Evolutionary conservation across 1,284 basidiomycete species (phyloP).

Genomic region (Peniophora sp.): DNA sequence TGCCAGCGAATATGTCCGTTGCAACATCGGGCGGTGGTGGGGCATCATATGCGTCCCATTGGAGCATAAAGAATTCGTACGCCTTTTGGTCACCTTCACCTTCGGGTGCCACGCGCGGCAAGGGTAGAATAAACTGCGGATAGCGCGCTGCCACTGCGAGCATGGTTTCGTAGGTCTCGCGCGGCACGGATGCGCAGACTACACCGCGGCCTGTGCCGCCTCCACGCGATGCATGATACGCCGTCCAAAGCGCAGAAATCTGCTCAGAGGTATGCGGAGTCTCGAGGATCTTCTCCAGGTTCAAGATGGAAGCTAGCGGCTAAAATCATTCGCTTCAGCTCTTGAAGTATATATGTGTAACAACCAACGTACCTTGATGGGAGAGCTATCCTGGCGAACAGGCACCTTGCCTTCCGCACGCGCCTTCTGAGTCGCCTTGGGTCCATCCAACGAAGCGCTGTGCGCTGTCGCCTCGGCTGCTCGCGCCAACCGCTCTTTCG

Average conservation of each 20-base stretch:
- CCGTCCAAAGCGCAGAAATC: slow-evolving; percentile 80
- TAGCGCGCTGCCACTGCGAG: slow-evolving; percentile 51
- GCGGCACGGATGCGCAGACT: slow-evolving; percentile 74
- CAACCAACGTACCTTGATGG: slow-evolving; percentile 46
- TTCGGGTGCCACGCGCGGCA: slow-evolving; percentile 41
- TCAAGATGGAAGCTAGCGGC: slow-evolving; percentile 78
- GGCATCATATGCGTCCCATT: slow-evolving; percentile 75
- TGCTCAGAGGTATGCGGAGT: slow-evolving; percentile 67
- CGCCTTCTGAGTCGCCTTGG: slow-evolving; percentile 10
- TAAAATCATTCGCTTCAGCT: slow-evolving; percentile 22
- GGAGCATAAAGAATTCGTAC: slow-evolving; percentile 84
- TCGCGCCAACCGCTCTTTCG: slow-evolving; percentile 13
- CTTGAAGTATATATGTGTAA: not conserved
- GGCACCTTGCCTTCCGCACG: slow-evolving; percentile 5
- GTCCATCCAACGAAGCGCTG: slow-evolving; percentile 9
- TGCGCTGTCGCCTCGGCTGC: slow-evolving; percentile 17
- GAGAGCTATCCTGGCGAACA: slow-evolving; percentile 57
- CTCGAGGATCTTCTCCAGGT: slow-evolving; percentile 62
- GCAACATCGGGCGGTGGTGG: slow-evolving; percentile 41
- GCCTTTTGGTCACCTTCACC: slow-evolving; percentile 32
- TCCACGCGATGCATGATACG: slow-evolving; percentile 76
- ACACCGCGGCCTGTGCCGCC: slow-evolving; percentile 74
- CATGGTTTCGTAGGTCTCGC: slow-evolving; percentile 72
- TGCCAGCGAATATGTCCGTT: slow-evolving; percentile 14
- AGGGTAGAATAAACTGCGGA: slow-evolving; percentile 73